Evolutionary conservation across 257 asterid species (phyloP).

Genomic region (Plectranthus barbatus): DNA sequence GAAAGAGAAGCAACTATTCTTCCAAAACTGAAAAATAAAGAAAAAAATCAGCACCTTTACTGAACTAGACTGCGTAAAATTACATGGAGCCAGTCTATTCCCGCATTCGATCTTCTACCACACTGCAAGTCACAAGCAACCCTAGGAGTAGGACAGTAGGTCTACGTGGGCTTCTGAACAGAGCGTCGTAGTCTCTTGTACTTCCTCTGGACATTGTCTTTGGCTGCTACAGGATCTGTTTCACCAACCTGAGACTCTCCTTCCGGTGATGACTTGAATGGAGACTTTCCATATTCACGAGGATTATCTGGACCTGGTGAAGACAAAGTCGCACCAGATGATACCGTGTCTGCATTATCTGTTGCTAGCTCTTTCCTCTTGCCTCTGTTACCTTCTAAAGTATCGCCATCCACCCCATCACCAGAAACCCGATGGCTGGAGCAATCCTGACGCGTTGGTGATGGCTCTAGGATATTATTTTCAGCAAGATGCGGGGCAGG

Average conservation of each 20-base stretch:
- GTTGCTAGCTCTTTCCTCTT: slow-evolving; percentile 24
- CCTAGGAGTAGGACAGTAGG: neutral
- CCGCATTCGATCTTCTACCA: too few relatives aligned
- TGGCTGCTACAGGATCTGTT: slow-evolving; percentile 14
- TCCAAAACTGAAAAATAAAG: neutral
- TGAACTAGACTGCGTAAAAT: neutral
- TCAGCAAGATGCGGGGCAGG: slow-evolving; percentile 17
- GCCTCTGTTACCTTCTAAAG: slow-evolving; percentile 11
- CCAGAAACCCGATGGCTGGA: slow-evolving; percentile 10
- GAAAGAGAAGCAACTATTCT: neutral
- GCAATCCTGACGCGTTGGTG: slow-evolving; percentile 13
- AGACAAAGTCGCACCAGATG: slow-evolving; percentile 5
- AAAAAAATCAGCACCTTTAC: neutral
- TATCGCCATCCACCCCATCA: slow-evolving; percentile 7
- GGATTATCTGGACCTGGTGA: slow-evolving; percentile 8
- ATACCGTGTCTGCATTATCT: slow-evolving; percentile 8
- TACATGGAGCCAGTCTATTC: too few relatives aligned
- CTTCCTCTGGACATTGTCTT: slow-evolving; percentile 29
- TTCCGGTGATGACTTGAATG: slow-evolving; percentile 14
- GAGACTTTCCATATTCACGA: slow-evolving; percentile 15
- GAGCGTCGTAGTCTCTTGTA: slow-evolving; percentile 46
- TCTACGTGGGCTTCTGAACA: slow-evolving; percentile 11
- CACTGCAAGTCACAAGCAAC: neutral
- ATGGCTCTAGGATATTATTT: slow-evolving; percentile 3
- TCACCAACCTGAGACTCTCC: slow-evolving; percentile 10